Percentiles rank a stretch among this genome's conserved stretches.
phyloP scores from a whole-genome alignment of 1,284 basidiomycete genomes.

The Irpex sp. region DNA sequence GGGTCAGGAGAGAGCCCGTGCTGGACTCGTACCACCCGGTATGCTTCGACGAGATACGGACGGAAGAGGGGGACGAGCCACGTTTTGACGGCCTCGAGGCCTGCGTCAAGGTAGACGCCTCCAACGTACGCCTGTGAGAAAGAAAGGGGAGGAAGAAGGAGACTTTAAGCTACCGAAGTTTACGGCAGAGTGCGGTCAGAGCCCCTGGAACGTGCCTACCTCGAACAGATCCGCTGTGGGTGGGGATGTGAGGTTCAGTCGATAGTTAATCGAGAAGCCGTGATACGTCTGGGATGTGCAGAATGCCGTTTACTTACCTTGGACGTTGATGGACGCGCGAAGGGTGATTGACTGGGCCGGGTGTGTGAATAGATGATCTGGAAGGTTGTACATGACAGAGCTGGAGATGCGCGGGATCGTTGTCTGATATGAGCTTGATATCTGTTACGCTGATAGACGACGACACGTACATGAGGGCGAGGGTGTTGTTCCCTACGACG shows the following conservation, averaged over 20 bases:
- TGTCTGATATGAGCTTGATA: neutral
- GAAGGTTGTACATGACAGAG: constrained; percentile 59
- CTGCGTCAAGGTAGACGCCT: constrained; percentile 66
- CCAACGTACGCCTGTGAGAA: constrained; percentile 63
- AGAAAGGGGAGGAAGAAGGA: neutral
- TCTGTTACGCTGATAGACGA: neutral
- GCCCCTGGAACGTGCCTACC: constrained; percentile 33
- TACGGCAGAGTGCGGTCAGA: neutral
- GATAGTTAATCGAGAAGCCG: constrained; percentile 2
- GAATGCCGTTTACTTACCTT: constrained; percentile 42
- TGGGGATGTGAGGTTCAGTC: constrained; percentile 2
- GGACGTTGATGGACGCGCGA: constrained; percentile 59
- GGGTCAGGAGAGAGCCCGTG: constrained; percentile 52
- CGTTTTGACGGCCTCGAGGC: constrained; percentile 45
- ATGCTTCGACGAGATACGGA: constrained; percentile 60
- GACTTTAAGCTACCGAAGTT: neutral
- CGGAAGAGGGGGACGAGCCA: constrained; percentile 62
- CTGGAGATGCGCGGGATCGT: constrained; percentile 28
- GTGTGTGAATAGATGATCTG: constrained; percentile 56
- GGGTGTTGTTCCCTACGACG: constrained; percentile 67
- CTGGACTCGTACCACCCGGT: constrained; percentile 55
- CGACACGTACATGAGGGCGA: constrained; percentile 60
- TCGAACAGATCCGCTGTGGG: constrained; percentile 70
- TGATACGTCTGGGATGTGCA: neutral
- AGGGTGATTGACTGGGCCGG: constrained; percentile 67